A percentile compares a stretch with the other conserved stretches of the same genome.
Evolutionary conservation across 2,329 filamentous ascomycete species (phyloP).

Genomic region (Colletotrichum agaves): DNA sequence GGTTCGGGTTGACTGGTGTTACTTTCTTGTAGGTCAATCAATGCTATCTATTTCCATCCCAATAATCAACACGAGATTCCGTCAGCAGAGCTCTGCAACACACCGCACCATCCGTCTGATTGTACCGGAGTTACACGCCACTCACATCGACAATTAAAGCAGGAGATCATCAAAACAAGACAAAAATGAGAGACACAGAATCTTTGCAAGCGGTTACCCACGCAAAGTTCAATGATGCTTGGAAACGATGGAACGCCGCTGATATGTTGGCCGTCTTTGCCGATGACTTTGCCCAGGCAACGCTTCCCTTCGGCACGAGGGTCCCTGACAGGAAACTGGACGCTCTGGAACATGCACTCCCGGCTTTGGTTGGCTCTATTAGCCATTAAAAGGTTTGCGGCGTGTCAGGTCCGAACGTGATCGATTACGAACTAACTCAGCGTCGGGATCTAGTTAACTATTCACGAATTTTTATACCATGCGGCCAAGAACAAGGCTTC

Average conservation of each 20-base stretch:
- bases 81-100: neutral
- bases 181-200: neutral
- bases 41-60: neutral
- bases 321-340: neutral
- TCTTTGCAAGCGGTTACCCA: neutral
- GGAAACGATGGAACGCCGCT: neutral
- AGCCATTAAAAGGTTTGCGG: neutral
- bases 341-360: neutral
- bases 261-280: neutral
- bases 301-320: neutral
- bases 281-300: neutral
- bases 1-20: neutral
- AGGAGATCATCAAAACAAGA: neutral
- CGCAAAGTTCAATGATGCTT: neutral
- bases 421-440: neutral
- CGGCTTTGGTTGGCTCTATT: neutral
- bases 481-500: neutral
- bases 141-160: neutral
- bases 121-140: neutral
- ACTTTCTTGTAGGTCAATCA: neutral
- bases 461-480: neutral
- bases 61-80: neutral
- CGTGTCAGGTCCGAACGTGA: neutral
- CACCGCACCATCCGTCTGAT: neutral
- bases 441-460: neutral